Evolutionary conservation across 768 basidiomycete species (phyloP).

Genomic region (Podaxis sp.): DNA sequence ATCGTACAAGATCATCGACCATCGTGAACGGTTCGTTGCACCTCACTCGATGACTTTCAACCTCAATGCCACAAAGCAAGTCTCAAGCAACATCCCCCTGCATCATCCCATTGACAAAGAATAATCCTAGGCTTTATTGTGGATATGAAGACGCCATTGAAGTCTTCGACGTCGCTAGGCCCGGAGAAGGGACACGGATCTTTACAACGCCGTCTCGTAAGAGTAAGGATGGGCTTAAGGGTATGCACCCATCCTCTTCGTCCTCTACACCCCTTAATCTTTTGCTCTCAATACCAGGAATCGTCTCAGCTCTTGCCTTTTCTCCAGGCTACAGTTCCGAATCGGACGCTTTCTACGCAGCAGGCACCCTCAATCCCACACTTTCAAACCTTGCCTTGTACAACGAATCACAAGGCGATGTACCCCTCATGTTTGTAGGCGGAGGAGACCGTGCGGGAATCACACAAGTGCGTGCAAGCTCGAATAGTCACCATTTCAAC

Average conservation of each 20-base stretch:
- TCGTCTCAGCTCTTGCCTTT: slow-evolving; percentile 83
- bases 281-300: slow-evolving; percentile 44
- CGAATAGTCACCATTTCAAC: neutral
- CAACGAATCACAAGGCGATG: slow-evolving; percentile 50
- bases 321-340: slow-evolving; percentile 49
- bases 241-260: slow-evolving; percentile 29
- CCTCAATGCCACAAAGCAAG: slow-evolving; percentile 58
- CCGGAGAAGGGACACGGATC: slow-evolving; percentile 71
- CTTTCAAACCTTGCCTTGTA: slow-evolving; percentile 62
- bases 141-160: slow-evolving; percentile 86
- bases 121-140: slow-evolving; percentile 65
- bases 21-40: slow-evolving; percentile 86
- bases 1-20: slow-evolving; percentile 89
- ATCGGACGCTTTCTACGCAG: slow-evolving; percentile 61
- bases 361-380: slow-evolving; percentile 63
- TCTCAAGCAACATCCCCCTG: neutral
- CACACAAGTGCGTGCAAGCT: slow-evolving; percentile 39
- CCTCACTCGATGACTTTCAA: slow-evolving; percentile 85
- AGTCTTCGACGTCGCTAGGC: slow-evolving; percentile 70
- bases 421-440: slow-evolving; percentile 59
- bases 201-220: slow-evolving; percentile 70
- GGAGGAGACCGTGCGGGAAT: slow-evolving; percentile 49
- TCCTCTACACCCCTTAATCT: neutral
- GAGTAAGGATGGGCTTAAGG: slow-evolving; percentile 84
- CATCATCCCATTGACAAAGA: neutral